Percentiles rank a stretch among this genome's conserved stretches.
Evolutionary conservation across 768 basidiomycete species (phyloP).

Genomic region (Pulveroboletus sp.): DNA sequence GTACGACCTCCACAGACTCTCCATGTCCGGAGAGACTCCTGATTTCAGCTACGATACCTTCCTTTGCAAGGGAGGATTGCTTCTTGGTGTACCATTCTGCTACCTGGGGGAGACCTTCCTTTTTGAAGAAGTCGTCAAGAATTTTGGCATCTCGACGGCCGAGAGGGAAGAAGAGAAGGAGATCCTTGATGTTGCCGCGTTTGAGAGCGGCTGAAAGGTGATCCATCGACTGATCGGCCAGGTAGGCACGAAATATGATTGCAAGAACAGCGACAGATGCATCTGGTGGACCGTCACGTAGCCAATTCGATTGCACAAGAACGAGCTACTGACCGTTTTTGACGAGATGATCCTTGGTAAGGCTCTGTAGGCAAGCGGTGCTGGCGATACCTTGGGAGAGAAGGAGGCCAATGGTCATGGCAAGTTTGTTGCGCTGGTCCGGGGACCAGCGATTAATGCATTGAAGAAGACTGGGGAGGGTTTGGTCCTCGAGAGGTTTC

Average conservation of each 20-base stretch:
- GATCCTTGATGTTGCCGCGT: slow-evolving; percentile 79
- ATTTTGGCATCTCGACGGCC: slow-evolving; percentile 70
- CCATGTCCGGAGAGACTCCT: slow-evolving; percentile 66
- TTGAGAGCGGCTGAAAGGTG: slow-evolving; percentile 80
- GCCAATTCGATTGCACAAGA: not conserved
- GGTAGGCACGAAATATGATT: slow-evolving; percentile 75
- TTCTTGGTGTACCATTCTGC: slow-evolving; percentile 95
- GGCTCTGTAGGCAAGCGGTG: slow-evolving; percentile 69
- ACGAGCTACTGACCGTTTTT: slow-evolving; percentile 68
- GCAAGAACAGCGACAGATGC: slow-evolving; percentile 74
- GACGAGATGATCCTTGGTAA: slow-evolving; percentile 91
- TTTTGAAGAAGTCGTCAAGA: slow-evolving; percentile 85
- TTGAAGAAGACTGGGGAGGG: slow-evolving; percentile 81
- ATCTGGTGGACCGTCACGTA: slow-evolving; percentile 41
- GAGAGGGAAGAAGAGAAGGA: slow-evolving; percentile 81
- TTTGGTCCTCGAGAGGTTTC: slow-evolving; percentile 84
- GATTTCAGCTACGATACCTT: slow-evolving; percentile 63
- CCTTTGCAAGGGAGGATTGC: slow-evolving; percentile 78
- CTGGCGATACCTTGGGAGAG: slow-evolving; percentile 79
- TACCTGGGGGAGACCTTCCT: slow-evolving; percentile 68
- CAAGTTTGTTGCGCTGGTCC: slow-evolving; percentile 76
- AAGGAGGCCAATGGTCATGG: slow-evolving; percentile 75
- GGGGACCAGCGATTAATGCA: slow-evolving; percentile 83
- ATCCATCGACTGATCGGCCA: slow-evolving; percentile 82
- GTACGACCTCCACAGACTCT: slow-evolving; percentile 64